A percentile compares a stretch with the other conserved stretches of the same genome.
Evolutionary conservation across 2,329 filamentous ascomycete species (phyloP).

Genomic region (Botrytis porri): DNA sequence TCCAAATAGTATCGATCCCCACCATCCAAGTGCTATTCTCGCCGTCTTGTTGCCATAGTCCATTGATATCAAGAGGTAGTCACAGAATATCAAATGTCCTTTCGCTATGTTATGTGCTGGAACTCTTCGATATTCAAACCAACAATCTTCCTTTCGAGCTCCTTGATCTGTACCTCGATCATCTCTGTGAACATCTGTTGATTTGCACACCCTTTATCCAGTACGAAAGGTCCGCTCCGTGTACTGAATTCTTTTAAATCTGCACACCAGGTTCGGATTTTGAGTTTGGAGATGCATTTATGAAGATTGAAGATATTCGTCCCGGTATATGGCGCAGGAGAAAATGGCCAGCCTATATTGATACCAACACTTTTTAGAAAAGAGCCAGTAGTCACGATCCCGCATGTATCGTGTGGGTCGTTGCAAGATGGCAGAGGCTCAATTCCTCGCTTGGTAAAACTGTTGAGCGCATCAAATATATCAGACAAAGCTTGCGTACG

Average conservation of each 20-base stretch:
- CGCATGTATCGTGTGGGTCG: neutral
- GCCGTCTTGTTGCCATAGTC: no score
- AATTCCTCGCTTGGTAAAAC: neutral
- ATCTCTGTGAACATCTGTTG: neutral
- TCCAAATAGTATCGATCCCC: no score
- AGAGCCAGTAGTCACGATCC: neutral
- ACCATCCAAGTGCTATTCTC: no score
- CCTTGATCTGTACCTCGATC: neutral
- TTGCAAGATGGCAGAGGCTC: neutral
- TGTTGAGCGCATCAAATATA: neutral
- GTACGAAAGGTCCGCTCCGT: no score
- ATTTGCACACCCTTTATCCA: neutral
- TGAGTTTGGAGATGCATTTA: neutral
- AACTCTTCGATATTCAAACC: neutral
- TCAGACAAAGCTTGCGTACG: neutral
- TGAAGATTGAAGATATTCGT: neutral
- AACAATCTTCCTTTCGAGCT: neutral
- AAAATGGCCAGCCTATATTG: neutral
- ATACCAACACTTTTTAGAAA: neutral
- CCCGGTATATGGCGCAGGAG: neutral
- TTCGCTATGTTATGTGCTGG: neutral
- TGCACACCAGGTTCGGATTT: neutral
- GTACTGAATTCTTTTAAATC: no score
- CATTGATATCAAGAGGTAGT: neutral
- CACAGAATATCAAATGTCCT: neutral